Evolutionary conservation across 1,139 yeast species (phyloP), one percentile per base, ranked within the genome.

Genomic region (Williopsis jadinii): DNA sequence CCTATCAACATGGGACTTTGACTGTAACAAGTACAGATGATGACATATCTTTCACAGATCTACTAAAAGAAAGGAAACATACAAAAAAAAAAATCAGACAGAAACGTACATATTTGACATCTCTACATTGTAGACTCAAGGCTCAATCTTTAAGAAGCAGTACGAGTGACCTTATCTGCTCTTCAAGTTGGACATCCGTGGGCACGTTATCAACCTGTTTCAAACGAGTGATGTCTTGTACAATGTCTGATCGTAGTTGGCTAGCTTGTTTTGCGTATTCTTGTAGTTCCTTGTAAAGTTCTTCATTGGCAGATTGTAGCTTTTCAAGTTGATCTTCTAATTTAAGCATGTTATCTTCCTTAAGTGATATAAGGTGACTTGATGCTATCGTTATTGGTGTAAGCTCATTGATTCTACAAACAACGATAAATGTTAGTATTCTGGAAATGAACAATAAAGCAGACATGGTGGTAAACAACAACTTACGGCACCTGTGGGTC

Each of bases 1-100:
- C 54, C 52, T 84, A 26, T 59, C 69, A 14, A 67, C 75, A 11
- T 86, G 95, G 98, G 98, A 92, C 68, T 92, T 80, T 60, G 84
- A 81, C 56, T 92, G 98, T 65, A 67, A 67, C 49, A 57, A 70
- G 15, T 86, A 54, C 65, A 61, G 14, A 15, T 35, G 32, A 30
- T 30, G 15, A 13, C 32, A 6, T 19, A 19, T 19, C 24, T 19
- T 19, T 19, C 24, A 4, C 24, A 19, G 24, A 5, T 19, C 6
- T 19, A 19, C 24, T 19, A 6, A 19, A 19, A 19, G 24, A 6
- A 19, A 24, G 29, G 28, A 33, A 10, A 33, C 27, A 32, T n/a
- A n/a, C 10, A 30, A 30, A 30, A 13, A 30, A 30, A 8, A 11
- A 30, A 30, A n/a, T 6, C 24, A 19, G 24, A 19, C 24, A 19